These are phyloP conservation scores for Hymenoscyphus scutula DNA, from an alignment of 2,329 filamentous ascomycete genomes.

Conservation along the genomic window DNA sequence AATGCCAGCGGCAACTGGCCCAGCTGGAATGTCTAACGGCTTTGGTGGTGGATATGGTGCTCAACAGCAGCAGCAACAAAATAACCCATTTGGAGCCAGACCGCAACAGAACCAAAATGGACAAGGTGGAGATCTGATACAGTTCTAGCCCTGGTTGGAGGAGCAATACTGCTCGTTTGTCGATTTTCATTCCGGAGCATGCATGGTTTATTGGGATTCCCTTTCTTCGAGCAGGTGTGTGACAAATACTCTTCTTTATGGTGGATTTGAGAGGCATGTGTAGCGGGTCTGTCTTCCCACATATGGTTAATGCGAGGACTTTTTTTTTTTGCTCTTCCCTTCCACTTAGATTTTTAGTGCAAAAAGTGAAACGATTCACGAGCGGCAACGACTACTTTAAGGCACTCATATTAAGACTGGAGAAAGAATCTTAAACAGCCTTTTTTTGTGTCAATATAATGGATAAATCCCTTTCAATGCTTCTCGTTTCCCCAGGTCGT, in stretches of 20 bases:
- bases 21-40: constrained; percentile 53
- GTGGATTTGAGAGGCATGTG: background rate
- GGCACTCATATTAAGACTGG: constrained; percentile 11
- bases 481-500: background rate
- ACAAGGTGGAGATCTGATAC: constrained; percentile 33
- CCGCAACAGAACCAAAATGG: constrained; percentile 46
- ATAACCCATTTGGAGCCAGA: constrained; percentile 57
- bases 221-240: constrained; percentile 25
- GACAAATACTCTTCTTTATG: constrained; percentile 23
- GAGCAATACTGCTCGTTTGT: constrained; percentile 5
- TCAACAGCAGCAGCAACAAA: constrained; percentile 33
- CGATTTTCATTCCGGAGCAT: constrained; percentile 14
- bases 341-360: constrained; percentile 21
- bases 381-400: constrained; percentile 10
- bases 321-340: constrained; percentile 13
- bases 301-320: constrained; percentile 9
- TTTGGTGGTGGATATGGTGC: constrained; percentile 42
- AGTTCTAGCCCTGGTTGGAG: constrained; percentile 27
- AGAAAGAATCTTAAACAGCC: constrained; percentile 9
- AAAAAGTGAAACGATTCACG: constrained; percentile 28
- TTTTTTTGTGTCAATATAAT: constrained; percentile 12
- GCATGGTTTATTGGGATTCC: constrained; percentile 9
- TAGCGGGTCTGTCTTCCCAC: background rate
- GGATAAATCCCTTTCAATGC: constrained; percentile 3
- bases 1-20: constrained; percentile 56